Evolutionary conservation across 2,329 filamentous ascomycete species (phyloP).

Genomic region (Xylaria multiplex): DNA sequence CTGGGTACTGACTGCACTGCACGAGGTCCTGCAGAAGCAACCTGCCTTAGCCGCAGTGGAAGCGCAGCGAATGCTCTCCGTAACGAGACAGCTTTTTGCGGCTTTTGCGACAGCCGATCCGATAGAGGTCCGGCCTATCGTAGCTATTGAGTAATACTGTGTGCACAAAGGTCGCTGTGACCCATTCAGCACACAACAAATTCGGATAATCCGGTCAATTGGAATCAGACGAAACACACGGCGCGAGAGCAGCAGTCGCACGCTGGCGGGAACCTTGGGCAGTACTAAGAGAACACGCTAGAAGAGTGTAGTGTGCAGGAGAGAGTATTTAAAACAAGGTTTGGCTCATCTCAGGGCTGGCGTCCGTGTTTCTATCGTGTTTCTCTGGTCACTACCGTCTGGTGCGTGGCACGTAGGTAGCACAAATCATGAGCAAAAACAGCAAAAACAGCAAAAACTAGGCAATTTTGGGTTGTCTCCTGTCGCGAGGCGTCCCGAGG

Average conservation of each 20-base stretch:
- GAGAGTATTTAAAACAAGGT: background rate
- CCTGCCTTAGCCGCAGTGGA: slow-evolving; percentile 26
- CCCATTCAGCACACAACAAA: background rate
- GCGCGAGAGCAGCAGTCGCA: slow-evolving; percentile 9
- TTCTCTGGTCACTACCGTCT: no score
- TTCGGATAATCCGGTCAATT: slow-evolving; percentile 17
- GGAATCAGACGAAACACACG: slow-evolving; percentile 12
- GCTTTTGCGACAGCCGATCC: slow-evolving; percentile 15
- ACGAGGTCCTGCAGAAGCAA: slow-evolving; percentile 30
- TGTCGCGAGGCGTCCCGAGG: slow-evolving; percentile 16
- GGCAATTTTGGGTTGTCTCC: background rate
- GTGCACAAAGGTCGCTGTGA: background rate
- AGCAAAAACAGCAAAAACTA: slow-evolving; percentile 18
- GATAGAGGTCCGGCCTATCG: slow-evolving; percentile 24
- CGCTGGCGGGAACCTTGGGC: slow-evolving; percentile 4
- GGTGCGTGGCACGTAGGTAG: background rate
- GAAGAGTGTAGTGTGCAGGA: background rate
- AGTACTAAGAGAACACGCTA: background rate
- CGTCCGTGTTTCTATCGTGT: background rate
- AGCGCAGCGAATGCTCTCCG: slow-evolving; percentile 7
- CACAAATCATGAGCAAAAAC: slow-evolving; percentile 10
- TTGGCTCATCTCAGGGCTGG: slow-evolving; percentile 14
- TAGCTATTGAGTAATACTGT: slow-evolving; percentile 10
- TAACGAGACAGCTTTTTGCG: background rate
- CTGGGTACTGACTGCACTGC: slow-evolving; percentile 24